These are phyloP conservation scores for Cryptococcus sp. DNA, from an alignment of 1,284 basidiomycete species.

Conservation along the genomic window DNA sequence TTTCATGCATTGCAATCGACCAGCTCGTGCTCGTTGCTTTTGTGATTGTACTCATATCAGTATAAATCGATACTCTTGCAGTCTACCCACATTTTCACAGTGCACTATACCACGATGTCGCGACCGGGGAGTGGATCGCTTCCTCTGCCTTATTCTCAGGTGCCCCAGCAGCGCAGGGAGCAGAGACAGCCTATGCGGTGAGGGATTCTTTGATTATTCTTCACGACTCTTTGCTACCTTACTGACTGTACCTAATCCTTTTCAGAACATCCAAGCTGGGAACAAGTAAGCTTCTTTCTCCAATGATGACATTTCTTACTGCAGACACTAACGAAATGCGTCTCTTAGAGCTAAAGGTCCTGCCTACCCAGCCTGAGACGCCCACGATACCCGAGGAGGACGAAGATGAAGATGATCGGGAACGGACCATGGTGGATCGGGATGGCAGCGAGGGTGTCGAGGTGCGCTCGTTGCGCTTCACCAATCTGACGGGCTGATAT, in stretches of 20 bases:
- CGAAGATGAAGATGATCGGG: slow-evolving; percentile 42
- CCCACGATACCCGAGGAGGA: slow-evolving; percentile 59
- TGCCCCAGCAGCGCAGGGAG: slow-evolving; percentile 40
- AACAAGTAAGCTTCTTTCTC: slow-evolving; percentile 33
- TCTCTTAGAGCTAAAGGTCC: slow-evolving; percentile 78
- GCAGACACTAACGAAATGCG: background rate
- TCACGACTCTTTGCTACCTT: background rate
- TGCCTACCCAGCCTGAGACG: slow-evolving; percentile 82
- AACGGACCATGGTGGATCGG: slow-evolving; percentile 23
- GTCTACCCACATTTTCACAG: background rate
- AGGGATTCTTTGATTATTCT: slow-evolving; percentile 13
- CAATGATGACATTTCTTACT: background rate
- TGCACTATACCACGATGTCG: slow-evolving; percentile 11
- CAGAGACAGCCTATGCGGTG: slow-evolving; percentile 51
- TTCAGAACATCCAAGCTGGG: slow-evolving; percentile 67
- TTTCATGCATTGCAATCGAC: too few relatives aligned
- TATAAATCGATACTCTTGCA: too few relatives aligned
- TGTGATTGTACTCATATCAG: too few relatives aligned
- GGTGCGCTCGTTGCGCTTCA: slow-evolving; percentile 54
- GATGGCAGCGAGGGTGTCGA: slow-evolving; percentile 63
- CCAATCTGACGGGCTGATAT: background rate
- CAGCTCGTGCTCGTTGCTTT: too few relatives aligned
- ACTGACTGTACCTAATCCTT: slow-evolving; percentile 1
- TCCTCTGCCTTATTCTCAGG: slow-evolving; percentile 50
- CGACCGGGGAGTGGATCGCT: slow-evolving; percentile 23